Conservation (phyloP, 176 grass and related monocot species). For the Chrysopogon serrulatus region DNA sequence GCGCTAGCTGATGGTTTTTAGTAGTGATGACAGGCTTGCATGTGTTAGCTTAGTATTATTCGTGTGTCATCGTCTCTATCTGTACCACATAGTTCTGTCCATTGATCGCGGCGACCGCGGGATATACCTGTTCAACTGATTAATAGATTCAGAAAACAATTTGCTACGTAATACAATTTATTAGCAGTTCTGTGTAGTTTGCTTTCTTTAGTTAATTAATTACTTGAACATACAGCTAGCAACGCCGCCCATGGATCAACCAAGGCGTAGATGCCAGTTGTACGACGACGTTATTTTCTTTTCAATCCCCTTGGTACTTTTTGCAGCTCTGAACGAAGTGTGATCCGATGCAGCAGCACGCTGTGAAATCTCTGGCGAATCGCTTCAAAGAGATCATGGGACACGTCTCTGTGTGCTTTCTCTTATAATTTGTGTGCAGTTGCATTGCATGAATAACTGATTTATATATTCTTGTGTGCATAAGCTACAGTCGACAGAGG, state of each 20-base stretch:
- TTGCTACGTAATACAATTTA: neutral
- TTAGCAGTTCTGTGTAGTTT: neutral
- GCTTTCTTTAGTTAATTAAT: neutral
- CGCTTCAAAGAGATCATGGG: neutral
- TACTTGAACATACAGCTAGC: neutral
- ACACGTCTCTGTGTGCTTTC: neutral
- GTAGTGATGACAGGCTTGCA: neutral
- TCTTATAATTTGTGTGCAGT: neutral
- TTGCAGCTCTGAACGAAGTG: neutral
- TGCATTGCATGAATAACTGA: neutral
- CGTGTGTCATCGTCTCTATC: neutral
- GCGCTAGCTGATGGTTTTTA: neutral
- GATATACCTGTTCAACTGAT: neutral
- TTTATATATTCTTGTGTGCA: neutral
- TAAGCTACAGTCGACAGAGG: neutral
- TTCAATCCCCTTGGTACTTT: neutral
- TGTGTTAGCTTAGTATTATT: neutral
- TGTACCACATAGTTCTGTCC: neutral
- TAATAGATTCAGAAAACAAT: neutral
- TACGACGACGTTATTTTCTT: neutral
- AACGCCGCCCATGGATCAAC: neutral
- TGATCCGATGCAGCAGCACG: slow-evolving; percentile 20
- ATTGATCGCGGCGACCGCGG: neutral
- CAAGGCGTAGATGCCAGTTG: neutral
- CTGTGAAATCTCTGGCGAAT: neutral